Percentiles rank a stretch among this genome's conserved stretches.
These are phyloP conservation scores for Neofusicoccum sp. DNA, from an alignment of 2,329 filamentous ascomycete species.

Conservation along the genomic window DNA sequence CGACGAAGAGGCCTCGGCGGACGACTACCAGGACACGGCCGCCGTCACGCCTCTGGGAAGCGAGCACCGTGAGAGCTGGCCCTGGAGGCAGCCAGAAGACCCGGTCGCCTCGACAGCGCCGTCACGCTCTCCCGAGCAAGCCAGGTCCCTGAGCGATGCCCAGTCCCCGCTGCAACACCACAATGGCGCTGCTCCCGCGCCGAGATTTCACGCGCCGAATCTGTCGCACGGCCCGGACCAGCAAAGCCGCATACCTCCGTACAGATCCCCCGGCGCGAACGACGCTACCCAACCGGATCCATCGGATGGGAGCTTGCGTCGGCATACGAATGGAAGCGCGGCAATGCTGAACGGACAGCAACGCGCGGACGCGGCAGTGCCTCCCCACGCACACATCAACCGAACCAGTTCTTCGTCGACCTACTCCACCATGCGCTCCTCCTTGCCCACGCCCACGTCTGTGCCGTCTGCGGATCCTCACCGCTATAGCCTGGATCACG, in stretches of 20 bases:
- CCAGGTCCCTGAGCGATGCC: background rate
- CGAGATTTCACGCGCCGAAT: background rate
- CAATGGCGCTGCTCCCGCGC: background rate
- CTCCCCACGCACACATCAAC: conserved; percentile 1
- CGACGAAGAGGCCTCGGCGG: conserved; percentile 3
- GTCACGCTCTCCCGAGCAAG: background rate
- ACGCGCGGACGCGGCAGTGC: conserved; percentile 1
- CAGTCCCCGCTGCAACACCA: background rate
- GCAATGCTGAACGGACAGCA: background rate
- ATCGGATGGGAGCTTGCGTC: background rate
- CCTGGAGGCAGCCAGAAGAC: background rate
- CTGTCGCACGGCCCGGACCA: background rate
- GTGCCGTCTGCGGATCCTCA: conserved; percentile 22
- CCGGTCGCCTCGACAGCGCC: background rate
- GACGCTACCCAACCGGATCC: background rate
- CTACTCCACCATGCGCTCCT: conserved; percentile 10
- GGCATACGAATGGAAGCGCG: background rate
- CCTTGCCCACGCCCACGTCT: conserved; percentile 5
- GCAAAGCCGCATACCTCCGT: conserved; percentile 1
- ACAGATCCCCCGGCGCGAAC: background rate
- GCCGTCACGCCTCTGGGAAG: background rate
- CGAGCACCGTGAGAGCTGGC: conserved; percentile 1
- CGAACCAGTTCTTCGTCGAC: conserved; percentile 8
- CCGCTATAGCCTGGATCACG: conserved; percentile 21
- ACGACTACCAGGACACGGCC: background rate